Conservation (phyloP, 305 asterid genomes). For the Fraxinus sp. region DNA sequence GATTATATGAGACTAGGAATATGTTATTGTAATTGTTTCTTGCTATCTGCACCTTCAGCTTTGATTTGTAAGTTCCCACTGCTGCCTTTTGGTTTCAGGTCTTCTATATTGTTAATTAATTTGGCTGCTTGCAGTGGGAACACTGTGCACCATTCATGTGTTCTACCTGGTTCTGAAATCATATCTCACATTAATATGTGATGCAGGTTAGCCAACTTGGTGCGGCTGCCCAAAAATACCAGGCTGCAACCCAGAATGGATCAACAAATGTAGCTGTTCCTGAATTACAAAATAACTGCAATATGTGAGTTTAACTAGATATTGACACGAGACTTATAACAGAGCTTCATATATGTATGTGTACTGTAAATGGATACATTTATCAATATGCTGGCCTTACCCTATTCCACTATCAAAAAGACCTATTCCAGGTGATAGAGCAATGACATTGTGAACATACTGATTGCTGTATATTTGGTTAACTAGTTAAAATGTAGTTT, state of each 20-base stretch:
- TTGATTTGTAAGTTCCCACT: neutral
- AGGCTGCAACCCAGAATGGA: conserved; percentile 35
- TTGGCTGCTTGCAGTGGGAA: neutral
- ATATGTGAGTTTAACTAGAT: conserved; percentile 32
- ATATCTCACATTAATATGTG: neutral
- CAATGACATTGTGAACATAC: neutral
- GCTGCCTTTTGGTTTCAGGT: neutral
- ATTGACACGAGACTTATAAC: neutral
- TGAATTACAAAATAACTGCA: conserved; percentile 35
- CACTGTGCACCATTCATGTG: neutral
- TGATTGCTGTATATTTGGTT: neutral
- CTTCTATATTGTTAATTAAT: neutral
- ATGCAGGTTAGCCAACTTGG: conserved; percentile 45
- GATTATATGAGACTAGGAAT: neutral
- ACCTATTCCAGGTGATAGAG: neutral
- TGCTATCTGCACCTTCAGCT: neutral
- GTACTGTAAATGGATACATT: neutral
- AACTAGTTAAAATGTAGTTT: neutral
- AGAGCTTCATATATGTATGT: neutral
- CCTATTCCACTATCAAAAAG: neutral
- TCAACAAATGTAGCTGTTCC: conserved; percentile 28
- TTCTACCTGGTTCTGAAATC: neutral
- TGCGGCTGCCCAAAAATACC: conserved; percentile 43
- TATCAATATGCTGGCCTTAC: neutral
- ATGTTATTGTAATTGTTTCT: neutral